Percentiles rank a stretch among this genome's conserved stretches.
These are phyloP conservation scores for Mycena belliarum DNA, from an alignment of 768 basidiomycete genomes.

Conservation along the genomic window DNA sequence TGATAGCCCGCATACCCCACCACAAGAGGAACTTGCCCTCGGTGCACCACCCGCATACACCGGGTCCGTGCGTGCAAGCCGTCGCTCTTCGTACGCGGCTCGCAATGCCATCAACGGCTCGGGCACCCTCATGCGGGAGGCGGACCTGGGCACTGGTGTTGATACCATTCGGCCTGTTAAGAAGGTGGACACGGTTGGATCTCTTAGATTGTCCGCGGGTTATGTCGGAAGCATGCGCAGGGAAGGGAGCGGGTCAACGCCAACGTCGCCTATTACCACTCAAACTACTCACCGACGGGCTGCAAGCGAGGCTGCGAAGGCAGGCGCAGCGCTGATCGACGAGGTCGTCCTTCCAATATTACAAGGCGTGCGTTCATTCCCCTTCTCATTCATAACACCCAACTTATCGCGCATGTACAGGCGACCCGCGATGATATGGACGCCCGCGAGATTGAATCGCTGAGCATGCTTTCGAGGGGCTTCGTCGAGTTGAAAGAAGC, in stretches of 20 bases:
- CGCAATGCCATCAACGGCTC: constrained; percentile 59
- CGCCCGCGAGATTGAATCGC: constrained; percentile 82
- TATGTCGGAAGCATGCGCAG: constrained; percentile 74
- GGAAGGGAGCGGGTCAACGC: constrained; percentile 50
- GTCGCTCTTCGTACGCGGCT: constrained; percentile 79
- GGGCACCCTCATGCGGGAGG: constrained; percentile 77
- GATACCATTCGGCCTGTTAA: constrained; percentile 94
- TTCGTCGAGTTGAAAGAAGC: constrained; percentile 83
- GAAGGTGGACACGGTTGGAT: constrained; percentile 81
- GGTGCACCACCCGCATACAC: constrained; percentile 76
- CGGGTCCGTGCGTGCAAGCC: constrained; percentile 60
- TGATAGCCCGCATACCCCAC: constrained; percentile 38
- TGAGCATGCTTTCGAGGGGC: constrained; percentile 88
- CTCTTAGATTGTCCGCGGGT: constrained; percentile 74
- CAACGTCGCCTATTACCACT: constrained; percentile 49
- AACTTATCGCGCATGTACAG: constrained; percentile 35
- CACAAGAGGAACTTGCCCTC: constrained; percentile 30
- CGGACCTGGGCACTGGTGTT: constrained; percentile 83
- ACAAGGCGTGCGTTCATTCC: constrained; percentile 57
- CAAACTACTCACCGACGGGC: constrained; percentile 53
- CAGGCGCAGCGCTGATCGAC: constrained; percentile 71
- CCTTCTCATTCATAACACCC: constrained; percentile 5
- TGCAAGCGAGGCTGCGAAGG: constrained; percentile 59
- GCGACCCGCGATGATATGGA: constrained; percentile 83
- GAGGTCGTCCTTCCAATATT: constrained; percentile 84